These are phyloP conservation scores for Xylaria hypoxylon DNA, from an alignment of 2,329 filamentous ascomycete species.

Conservation along the genomic window DNA sequence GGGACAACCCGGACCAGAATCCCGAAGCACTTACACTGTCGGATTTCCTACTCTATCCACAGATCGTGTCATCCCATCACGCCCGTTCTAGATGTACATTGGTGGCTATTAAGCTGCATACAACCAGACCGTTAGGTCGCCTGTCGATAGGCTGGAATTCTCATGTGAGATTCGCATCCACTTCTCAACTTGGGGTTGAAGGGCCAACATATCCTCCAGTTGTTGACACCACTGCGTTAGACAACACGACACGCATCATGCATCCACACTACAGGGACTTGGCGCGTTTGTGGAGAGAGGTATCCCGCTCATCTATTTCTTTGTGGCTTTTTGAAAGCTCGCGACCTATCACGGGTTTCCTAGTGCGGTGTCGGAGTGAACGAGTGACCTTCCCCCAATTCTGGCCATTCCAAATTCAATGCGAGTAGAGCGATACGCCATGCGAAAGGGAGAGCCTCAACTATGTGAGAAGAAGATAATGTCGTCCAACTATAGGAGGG, in stretches of 20 bases:
- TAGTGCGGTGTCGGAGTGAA: slow-evolving; percentile 31
- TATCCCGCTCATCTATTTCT: slow-evolving; percentile 22
- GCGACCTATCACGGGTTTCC: slow-evolving; percentile 20
- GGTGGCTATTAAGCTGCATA: slow-evolving; percentile 36
- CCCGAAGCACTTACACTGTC: slow-evolving; percentile 29
- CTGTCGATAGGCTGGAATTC: slow-evolving; percentile 36
- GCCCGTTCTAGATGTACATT: slow-evolving; percentile 27
- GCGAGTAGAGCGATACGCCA: slow-evolving; percentile 21
- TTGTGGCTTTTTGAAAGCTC: slow-evolving; percentile 22
- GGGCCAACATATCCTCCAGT: slow-evolving; percentile 18
- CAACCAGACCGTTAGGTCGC: slow-evolving; percentile 20
- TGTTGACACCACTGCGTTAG: slow-evolving; percentile 31
- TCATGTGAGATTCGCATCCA: slow-evolving; percentile 33
- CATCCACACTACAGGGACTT: slow-evolving; percentile 38
- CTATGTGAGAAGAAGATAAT: slow-evolving; percentile 15
- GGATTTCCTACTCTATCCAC: slow-evolving; percentile 26
- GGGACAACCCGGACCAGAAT: slow-evolving; percentile 19
- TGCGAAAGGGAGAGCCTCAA: slow-evolving; percentile 24
- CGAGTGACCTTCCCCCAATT: slow-evolving; percentile 11
- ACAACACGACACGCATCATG: slow-evolving; percentile 37
- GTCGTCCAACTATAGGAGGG: slow-evolving; percentile 28
- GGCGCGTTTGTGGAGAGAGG: slow-evolving; percentile 36
- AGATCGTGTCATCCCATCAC: slow-evolving; percentile 34
- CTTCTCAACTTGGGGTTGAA: slow-evolving; percentile 28
- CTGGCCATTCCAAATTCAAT: slow-evolving; percentile 25